Base-by-base conservation (phyloP, 2,329 filamentous ascomycete genomes). In the Helicocarpus griseus region DNA sequence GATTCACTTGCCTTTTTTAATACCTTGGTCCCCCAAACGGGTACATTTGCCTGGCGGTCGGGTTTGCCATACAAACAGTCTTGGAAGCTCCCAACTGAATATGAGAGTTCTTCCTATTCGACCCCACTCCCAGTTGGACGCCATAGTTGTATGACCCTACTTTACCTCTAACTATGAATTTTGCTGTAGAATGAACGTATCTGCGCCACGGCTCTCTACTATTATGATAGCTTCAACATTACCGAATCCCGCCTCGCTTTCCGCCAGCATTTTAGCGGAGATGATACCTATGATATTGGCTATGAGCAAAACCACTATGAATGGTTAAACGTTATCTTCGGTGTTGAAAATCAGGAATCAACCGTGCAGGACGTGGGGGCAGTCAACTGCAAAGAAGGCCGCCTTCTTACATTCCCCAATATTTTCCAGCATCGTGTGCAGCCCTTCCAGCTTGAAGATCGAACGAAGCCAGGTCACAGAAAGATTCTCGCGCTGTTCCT, bases 191-290 rank as follows among this genome's bases (percentile, higher is more conserved):
- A 85, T 58, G 82, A 86, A 60, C 76, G 75, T 53, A 85, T 86
- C 26, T 75, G 74, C 53, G 80, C 80, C 0, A 82, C 80, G 0
- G 78, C 81, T 0, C 68, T 86, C 2, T 86, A 82, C 67, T 85
- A 85, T 63, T 81, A 81, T 57, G 78, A 82, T 56, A 69, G 65
- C 50, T 73, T 82, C 0, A 86, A 86, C 61, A 76, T 85, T 50
- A 80, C 78, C 0, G 67, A 77, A 1, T 77, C 69, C 53, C 63
- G 61, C 3, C 69, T 85, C 0, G 64, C 65, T 0, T 82, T 85
- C 57, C 74, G 72, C 2, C 75, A 75, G 6, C 52, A 55, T 0
- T 59, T 68, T 35, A 11, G 9, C 9, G 6, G 9, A 3, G n/a
- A 35, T 14, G 31, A 11, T 14, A 35, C 9, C 31, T 14, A 35